These are phyloP conservation scores for Solanum chacoense DNA, from an alignment of 305 asterid genomes.

Conservation along the genomic window DNA sequence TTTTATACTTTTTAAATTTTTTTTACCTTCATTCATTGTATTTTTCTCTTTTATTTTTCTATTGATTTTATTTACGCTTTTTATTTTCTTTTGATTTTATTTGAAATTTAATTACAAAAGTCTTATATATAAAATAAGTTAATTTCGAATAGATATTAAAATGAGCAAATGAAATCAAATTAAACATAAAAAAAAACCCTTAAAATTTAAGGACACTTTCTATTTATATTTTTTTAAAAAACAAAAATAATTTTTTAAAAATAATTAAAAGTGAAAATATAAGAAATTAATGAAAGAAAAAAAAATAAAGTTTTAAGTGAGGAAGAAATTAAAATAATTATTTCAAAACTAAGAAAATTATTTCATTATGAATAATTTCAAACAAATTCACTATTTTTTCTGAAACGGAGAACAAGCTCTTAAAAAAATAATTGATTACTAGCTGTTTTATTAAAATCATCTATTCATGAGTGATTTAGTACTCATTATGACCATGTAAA, in stretches of 20 bases:
- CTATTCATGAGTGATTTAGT: not conserved
- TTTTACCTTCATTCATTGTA: not conserved
- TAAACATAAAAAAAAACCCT: no score
- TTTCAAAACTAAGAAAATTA: not conserved
- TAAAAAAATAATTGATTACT: not conserved
- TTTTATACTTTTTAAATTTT: not conserved
- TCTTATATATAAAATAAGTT: no score
- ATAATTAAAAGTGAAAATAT: not conserved
- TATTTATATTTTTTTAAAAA: no score
- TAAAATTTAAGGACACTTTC: no score
- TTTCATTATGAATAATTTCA: not conserved
- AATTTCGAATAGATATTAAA: not conserved
- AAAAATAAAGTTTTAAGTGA: not conserved
- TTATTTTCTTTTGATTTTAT: no score
- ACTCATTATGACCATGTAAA: not conserved
- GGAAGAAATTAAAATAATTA: not conserved
- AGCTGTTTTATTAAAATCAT: no score
- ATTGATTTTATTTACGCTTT: no score
- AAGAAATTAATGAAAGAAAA: not conserved
- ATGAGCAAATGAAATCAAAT: not conserved
- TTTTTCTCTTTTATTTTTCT: not conserved
- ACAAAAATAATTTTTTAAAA: no score
- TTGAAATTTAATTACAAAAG: not conserved
- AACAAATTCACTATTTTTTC: not conserved
- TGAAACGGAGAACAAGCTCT: not conserved